Percentiles rank a stretch among this genome's conserved stretches.
Evolutionary conservation across 2,329 filamentous ascomycete species (phyloP).

Genomic region (Neofusicoccum umdonicola): DNA sequence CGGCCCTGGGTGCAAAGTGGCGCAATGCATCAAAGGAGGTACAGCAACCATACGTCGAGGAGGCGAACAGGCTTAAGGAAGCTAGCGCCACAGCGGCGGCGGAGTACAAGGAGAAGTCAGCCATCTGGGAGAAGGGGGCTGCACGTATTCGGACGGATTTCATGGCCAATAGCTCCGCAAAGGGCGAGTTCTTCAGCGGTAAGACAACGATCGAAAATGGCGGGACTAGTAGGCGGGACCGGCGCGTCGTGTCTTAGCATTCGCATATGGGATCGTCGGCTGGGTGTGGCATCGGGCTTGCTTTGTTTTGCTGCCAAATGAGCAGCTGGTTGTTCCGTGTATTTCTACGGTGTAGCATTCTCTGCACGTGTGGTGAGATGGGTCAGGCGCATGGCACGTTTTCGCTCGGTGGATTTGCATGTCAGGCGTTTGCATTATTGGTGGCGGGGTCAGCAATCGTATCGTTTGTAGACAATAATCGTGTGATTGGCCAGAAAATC

Average conservation of each 20-base stretch:
- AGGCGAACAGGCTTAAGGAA: constrained; percentile 68
- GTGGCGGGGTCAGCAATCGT: not conserved
- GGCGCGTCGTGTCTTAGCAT: constrained; percentile 25
- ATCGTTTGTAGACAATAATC: not conserved
- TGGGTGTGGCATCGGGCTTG: not conserved
- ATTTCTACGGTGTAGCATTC: not conserved
- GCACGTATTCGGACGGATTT: constrained; percentile 46
- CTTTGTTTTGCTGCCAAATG: not conserved
- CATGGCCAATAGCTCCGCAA: constrained; percentile 21
- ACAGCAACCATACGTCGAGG: constrained; percentile 74
- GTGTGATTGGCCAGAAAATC: no score
- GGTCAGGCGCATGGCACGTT: not conserved
- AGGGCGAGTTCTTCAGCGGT: constrained; percentile 30
- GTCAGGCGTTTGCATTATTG: not conserved
- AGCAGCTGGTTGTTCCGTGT: not conserved
- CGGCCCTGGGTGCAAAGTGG: constrained; percentile 89
- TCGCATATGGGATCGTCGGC: not conserved
- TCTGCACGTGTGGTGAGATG: not conserved
- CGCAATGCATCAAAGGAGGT: constrained; percentile 68
- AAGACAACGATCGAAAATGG: constrained; percentile 39
- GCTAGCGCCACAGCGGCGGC: constrained; percentile 58
- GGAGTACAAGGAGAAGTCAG: constrained; percentile 60
- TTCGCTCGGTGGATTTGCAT: not conserved
- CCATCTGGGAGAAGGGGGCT: constrained; percentile 71
- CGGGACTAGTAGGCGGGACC: constrained; percentile 31